Percentiles rank a stretch among this genome's conserved stretches.
Conservation (phyloP, 768 basidiomycete genomes). For the Chalciporus piperatus region DNA sequence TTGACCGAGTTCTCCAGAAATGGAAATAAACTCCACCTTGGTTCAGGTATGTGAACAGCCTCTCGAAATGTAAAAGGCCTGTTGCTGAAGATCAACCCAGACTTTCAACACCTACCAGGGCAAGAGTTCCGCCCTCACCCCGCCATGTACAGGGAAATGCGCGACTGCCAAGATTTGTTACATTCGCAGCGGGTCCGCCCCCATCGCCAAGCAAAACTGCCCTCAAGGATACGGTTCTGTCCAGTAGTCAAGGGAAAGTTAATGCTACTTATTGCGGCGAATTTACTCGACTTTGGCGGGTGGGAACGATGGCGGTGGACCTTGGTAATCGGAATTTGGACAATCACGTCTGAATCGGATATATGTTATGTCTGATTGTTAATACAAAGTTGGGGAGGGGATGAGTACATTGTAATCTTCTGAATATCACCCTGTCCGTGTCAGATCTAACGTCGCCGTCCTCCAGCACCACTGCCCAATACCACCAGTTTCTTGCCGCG, state of each 20-base stretch:
- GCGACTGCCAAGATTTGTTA: slow-evolving; percentile 71
- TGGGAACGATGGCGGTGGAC: too few species aligned
- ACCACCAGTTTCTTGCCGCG: slow-evolving; percentile 65
- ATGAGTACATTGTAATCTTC: neutral
- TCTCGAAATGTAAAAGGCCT: neutral
- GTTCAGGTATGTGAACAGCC: slow-evolving; percentile 45
- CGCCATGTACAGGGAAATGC: slow-evolving; percentile 60
- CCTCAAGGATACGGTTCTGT: slow-evolving; percentile 62
- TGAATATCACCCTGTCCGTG: neutral
- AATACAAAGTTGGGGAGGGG: slow-evolving; percentile 12
- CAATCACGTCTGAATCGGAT: slow-evolving; percentile 7
- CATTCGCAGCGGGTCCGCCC: slow-evolving; percentile 69
- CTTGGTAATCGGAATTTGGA: neutral
- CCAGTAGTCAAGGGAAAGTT: slow-evolving; percentile 29
- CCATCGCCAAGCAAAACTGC: slow-evolving; percentile 61
- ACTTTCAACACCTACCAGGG: slow-evolving; percentile 71
- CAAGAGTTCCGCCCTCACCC: slow-evolving; percentile 56
- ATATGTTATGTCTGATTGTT: slow-evolving; percentile 6
- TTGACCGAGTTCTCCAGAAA: slow-evolving; percentile 37
- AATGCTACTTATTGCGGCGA: too few species aligned
- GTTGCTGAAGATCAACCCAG: slow-evolving; percentile 31
- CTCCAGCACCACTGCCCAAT: slow-evolving; percentile 60
- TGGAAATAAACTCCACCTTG: slow-evolving; percentile 54
- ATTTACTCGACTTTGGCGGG: too few species aligned
- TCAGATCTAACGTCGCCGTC: slow-evolving; percentile 41